These are phyloP conservation scores for Parachaetomium inaequale DNA, from an alignment of 495 filamentous ascomycete species.

Conservation along the genomic window DNA sequence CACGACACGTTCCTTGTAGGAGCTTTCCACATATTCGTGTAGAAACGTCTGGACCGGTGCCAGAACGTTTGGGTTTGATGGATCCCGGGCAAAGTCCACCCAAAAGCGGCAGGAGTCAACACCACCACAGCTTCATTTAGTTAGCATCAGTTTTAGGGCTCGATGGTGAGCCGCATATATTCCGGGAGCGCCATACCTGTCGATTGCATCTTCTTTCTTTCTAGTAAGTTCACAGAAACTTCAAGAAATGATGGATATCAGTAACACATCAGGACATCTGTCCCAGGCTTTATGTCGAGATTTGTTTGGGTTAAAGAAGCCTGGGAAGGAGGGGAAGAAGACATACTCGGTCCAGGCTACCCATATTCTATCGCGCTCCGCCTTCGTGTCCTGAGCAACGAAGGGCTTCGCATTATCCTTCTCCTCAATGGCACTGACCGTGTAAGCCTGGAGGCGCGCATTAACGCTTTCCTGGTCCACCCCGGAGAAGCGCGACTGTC, in stretches of 20 bases:
- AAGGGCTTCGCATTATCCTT: constrained; percentile 8
- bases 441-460: constrained; percentile 8
- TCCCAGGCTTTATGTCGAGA: constrained; percentile 9
- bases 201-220: constrained; percentile 1
- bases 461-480: constrained; percentile 7
- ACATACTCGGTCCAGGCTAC: constrained; percentile 9
- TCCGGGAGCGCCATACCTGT: not conserved
- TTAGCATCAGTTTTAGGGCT: constrained; percentile 11
- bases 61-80: constrained; percentile 1
- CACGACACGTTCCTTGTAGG: constrained; percentile 11
- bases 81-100: constrained; percentile 9
- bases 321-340: constrained; percentile 8
- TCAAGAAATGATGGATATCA: constrained; percentile 7
- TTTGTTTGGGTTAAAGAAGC: constrained; percentile 3
- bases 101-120: constrained; percentile 8
- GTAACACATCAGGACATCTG: constrained; percentile 4
- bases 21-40: constrained; percentile 5
- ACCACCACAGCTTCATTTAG: constrained; percentile 3
- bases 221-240: constrained; percentile 4
- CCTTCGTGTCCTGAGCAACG: constrained; percentile 1
- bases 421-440: constrained; percentile 1
- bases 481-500: constrained; percentile 9
- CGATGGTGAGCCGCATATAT: constrained; percentile 1
- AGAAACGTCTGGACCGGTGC: constrained; percentile 7
- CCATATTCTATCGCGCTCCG: constrained; percentile 11